Base-by-base conservation (phyloP, 257 asterid species). In the Gardenia jasminoides region DNA sequence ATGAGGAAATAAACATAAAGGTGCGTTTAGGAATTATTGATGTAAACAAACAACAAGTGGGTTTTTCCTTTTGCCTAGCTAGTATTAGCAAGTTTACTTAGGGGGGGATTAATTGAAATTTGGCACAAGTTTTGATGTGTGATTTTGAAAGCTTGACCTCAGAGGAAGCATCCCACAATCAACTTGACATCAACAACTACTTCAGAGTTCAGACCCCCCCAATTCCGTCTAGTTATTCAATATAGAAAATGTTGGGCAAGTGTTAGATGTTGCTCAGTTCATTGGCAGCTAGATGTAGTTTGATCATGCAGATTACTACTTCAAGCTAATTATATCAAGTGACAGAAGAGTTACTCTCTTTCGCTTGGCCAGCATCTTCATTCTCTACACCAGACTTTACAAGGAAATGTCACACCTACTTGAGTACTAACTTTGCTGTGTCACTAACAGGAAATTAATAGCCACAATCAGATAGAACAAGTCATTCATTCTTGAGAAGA, bases 11-110 rank as follows among this genome's bases (percentile, higher is more conserved):
- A 58, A 66, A 31, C 6, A 11, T 59, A 75, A 75, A 61, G 78
- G 39, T 41, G 0, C 41, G 46, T 56, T 75, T 75, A 75, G 78
- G 78, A 75, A 5, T 11, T 59, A 75, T 75, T 68, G 28, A 75
- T 65, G 28, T 15, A 6, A 70, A 71, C 68, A 64, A 79, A 47
- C 10, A 65, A 15, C 82, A 79, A 79, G 47, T 73, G 66, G 82
- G 61, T 22, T 0, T 20, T 72, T 62, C 47, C 7, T 71, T 22
- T 30, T 13, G 1, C 15, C 41, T 61, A 3, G 17, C 33, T 20
- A 43, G 28, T n/a, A 20, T 6, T 28, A 0, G 44, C 82, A 46
- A 72, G 74, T 79, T 73, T 75, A 44, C 69, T 36, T 33, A 6
- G 26, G 62, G 74, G 62, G 74, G 46, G 65, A 31, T 8, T 13